Base-by-base conservation (phyloP, 2,329 filamentous ascomycete species). In the Sclerotinia minor region DNA sequence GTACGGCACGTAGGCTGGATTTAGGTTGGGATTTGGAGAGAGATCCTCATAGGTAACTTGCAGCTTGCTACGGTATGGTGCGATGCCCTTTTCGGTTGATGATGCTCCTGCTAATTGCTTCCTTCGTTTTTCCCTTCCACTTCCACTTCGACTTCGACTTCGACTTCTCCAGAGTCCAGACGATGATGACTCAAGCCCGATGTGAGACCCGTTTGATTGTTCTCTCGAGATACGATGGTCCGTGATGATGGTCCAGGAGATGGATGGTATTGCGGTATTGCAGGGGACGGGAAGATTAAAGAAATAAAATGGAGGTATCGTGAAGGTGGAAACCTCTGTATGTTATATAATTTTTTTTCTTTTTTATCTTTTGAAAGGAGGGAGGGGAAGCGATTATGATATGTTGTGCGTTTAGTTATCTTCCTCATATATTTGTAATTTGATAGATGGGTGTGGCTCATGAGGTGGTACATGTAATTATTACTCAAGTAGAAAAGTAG, bases 131-230 rank as follows among this genome's bases (percentile, higher is more conserved):
- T 45, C 24, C 15, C 26, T 59, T 47, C 57, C 41, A 32, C 32
- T 55, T 35, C 53, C 17, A 26, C 44, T 45, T 29, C 29, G 29
- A 29, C 29, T 29, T 29, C 47, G 21, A 21, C 41, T 24, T n/a
- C 57, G 2, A 57, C 3, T 57, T 57, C 41, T 47, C 41, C 41
- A 60, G 58, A 60, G 38, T 41, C 38, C 38, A 41, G 58, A 60
- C 41, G 26, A 49, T 32, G 19, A 35, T 26, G 35, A 60, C 26
- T 60, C 26, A 49, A 60, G 58, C 58, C 44, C n/a, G 17, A 49
- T 60, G 58, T 60, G 44, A 60, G 58, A 60, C 58, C 58, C 58
- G 58, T 60, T 60, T 60, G 58, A 60, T 60, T 60, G 29, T 60
- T n/a, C 49, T n/a, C 44, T 49, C n/a, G 32, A 60, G 58, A 60